Evolutionary conservation across 148 eudicot species (phyloP).

Genomic region (Persicaria tinctoria): DNA sequence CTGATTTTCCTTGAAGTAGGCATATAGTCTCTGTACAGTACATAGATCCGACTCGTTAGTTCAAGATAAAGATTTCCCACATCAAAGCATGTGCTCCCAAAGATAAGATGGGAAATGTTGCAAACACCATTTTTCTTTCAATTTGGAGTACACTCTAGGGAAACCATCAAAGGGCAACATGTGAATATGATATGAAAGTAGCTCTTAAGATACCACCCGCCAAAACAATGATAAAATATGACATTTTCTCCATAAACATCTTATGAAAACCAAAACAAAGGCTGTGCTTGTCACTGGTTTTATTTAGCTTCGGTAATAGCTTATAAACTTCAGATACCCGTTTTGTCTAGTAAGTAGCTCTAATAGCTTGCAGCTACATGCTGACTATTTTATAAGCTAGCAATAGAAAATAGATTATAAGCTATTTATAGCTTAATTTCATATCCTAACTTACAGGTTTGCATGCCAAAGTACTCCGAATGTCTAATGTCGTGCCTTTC

Average conservation of each 20-base stretch:
- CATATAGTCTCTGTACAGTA: conserved; percentile 49
- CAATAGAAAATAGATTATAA: too few relatives aligned
- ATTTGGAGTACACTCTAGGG: neutral
- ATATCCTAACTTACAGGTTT: too few relatives aligned
- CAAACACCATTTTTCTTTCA: neutral
- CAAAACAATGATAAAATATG: neutral
- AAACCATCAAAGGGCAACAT: neutral
- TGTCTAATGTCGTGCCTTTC: neutral
- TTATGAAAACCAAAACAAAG: neutral
- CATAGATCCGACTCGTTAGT: neutral
- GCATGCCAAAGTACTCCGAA: too few relatives aligned
- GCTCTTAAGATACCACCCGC: neutral
- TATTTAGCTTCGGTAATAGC: neutral
- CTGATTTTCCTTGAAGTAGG: conserved; percentile 75
- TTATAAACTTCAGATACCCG: neutral
- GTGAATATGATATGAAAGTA: neutral
- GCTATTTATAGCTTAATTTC: too few relatives aligned
- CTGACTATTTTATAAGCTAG: too few relatives aligned
- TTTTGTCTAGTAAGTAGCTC: too few relatives aligned
- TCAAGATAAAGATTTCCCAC: neutral
- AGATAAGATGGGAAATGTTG: neutral
- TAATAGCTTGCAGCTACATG: too few relatives aligned
- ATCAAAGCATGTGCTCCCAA: neutral
- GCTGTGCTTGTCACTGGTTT: neutral
- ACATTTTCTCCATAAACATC: too few relatives aligned